Evolutionary conservation across 768 basidiomycete species (phyloP), one percentile per base, ranked within the genome.

Genomic region (Termitomyces titanicus): DNA sequence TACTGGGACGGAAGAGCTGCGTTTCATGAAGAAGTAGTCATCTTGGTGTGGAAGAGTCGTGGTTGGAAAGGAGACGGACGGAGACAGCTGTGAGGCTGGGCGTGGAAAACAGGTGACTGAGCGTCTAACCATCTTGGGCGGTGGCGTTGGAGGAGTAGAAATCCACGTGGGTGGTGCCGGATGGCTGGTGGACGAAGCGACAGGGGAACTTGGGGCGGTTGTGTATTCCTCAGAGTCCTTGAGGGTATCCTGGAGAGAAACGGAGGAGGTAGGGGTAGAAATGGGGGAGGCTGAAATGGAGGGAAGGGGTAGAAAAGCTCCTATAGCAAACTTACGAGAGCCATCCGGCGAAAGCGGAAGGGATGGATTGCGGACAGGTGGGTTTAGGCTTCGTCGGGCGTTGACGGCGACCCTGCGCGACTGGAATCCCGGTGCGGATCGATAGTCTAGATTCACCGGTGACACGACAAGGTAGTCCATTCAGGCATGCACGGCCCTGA

Each of bases 201-300:
- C 42, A 13, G 65, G 64, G 18, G 68, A 60, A 18, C 56, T 59
- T 15, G 62, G 60, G 17, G 67, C 65, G 4, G 66, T 64, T 24
- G 57, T 61, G 45, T 54, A 58, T 7, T 53, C 55, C 35, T 63
- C 62, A 9, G 53, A 18, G 33, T 54, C 40, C 55, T 57, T 53
- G 37, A 48, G 51, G 15, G 58, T 47, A 18, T 61, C 56, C 58
- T 57, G 64, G 10, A 65, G 65, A 47, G 72, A 71, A 27, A 64
- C 60, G 42, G 70, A 73, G 20, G 72, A 56, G 9, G 74, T 72
- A 6, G 83, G 80, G 5, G 82, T 80, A 66, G 74, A 77, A 49
- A 81, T 61, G n/a, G 84, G 84, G 4, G 85, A 85, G 22, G 82
- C 82, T 52, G 74, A 71, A 56, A 84, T 84, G 38, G 83, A 76